Base-by-base conservation (phyloP, 768 basidiomycete species). In the Tremella fuciformis region DNA sequence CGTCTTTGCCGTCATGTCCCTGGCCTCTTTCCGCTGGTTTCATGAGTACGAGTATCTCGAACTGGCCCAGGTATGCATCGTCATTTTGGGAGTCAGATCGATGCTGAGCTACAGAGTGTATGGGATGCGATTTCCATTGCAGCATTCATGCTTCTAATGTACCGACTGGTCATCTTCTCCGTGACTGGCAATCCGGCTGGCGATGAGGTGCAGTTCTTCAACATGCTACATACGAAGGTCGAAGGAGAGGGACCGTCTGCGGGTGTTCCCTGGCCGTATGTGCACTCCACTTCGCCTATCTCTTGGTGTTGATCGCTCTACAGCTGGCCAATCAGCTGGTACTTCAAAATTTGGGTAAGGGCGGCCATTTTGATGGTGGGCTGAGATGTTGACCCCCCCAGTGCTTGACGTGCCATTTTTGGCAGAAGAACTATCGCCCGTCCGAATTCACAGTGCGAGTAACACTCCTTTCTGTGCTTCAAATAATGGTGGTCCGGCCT, bases 351-450 rank as follows among this genome's bases (percentile, higher is more conserved):
- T 15, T 46, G 42, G 42, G 42, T 46, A 18, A 22, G 42, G 6
- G 22, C 16, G n/a, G 16, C 42, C 16, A 8, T 46, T 6, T 15
- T 4, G 6, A 15, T 6, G 22, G 22, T 46, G 4, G 6, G n/a
- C 22, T 18, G n/a, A 15, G 42, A 46, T 46, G 11, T 11, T 41
- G 42, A 46, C 4, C 22, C 42, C 6, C 6, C 42, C 42, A 46
- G 42, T 46, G 42, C 22, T 18, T 46, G 42, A 46, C 42, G 16
- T 46, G 42, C 42, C 42, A 46, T 46, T 46, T 46, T 15, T 46
- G 42, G 42, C n/a, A 15, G 16, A 18, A n/a, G 22, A 18, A 46
- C 16, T 46, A 46, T 46, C 42, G 22, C 6, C 42, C 42, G n/a
- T 46, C 42, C 6, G 42, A 46, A 15, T 18, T n/a, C n/a, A 18